A percentile compares a stretch with the other conserved stretches of the same genome.
These are phyloP conservation scores for Saturnispora bothae DNA, from an alignment of 805 yeast genomes.

Conservation along the genomic window DNA sequence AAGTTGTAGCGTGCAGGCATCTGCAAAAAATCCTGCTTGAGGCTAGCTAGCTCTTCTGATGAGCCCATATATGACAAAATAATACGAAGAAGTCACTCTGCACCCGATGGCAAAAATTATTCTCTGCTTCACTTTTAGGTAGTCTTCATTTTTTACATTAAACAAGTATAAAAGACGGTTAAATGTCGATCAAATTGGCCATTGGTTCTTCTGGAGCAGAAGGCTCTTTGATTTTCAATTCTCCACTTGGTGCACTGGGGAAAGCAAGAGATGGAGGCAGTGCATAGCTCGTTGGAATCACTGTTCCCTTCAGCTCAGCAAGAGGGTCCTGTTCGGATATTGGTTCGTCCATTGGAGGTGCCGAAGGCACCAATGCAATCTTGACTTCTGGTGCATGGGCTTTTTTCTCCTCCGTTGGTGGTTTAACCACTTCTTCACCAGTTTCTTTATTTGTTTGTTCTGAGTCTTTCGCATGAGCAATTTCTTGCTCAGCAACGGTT, in stretches of 20 bases:
- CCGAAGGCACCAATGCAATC: background rate
- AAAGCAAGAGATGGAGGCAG: conserved; percentile 4
- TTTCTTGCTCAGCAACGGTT: background rate
- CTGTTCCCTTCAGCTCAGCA: background rate
- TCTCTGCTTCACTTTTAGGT: no score
- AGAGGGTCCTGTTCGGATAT: background rate
- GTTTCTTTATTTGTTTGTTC: background rate
- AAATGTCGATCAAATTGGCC: conserved; percentile 12
- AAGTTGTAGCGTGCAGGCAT: conserved; percentile 7
- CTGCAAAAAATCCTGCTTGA: conserved; percentile 7
- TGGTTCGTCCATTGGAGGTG: background rate
- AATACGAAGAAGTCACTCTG: no score
- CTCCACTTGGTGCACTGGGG: conserved; percentile 2
- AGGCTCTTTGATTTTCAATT: background rate
- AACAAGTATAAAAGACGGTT: background rate
- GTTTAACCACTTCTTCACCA: background rate
- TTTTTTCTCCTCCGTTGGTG: background rate
- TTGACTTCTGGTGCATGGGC: background rate
- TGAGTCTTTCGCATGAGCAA: background rate
- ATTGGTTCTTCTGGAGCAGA: conserved; percentile 8
- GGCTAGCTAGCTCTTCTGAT: background rate
- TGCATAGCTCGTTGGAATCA: conserved; percentile 5
- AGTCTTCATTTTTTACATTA: no score
- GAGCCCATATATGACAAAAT: no score
- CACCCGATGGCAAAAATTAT: no score